A percentile compares a stretch with the other conserved stretches of the same genome.
phyloP scores from a whole-genome alignment of 208 protist species.

The Wallacemonas sp. region DNA sequence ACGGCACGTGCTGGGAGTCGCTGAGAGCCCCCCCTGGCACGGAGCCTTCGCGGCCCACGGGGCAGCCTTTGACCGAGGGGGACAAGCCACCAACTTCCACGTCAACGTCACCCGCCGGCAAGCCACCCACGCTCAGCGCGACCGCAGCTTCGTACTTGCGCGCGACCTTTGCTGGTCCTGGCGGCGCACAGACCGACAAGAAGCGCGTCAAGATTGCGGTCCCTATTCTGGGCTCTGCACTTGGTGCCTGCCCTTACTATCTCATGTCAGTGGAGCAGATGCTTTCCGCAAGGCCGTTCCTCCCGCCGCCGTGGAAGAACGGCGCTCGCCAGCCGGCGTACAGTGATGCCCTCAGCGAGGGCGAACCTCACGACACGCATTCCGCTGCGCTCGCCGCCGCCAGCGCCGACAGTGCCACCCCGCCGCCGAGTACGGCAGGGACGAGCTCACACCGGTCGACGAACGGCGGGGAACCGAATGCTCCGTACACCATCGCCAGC shows the following conservation, averaged over 20 bases:
- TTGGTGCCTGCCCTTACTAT: conserved; percentile 47
- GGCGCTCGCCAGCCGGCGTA: conserved; percentile 5
- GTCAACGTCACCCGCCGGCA: background rate
- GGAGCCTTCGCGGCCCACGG: background rate
- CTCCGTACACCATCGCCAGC: conserved; percentile 18
- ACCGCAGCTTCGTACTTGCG: conserved; percentile 14
- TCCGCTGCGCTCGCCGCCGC: conserved; percentile 17
- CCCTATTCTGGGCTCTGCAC: conserved; percentile 50
- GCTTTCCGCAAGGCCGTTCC: conserved; percentile 36
- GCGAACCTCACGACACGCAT: conserved; percentile 1
- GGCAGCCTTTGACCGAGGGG: background rate
- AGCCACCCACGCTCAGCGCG: background rate
- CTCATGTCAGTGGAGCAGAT: conserved; percentile 50
- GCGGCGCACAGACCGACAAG: background rate
- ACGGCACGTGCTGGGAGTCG: conserved; percentile 56
- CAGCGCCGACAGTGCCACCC: background rate
- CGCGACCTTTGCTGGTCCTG: background rate
- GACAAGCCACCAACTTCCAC: background rate
- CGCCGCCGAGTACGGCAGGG: background rate
- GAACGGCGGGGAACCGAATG: background rate
- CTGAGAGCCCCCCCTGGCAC: conserved; percentile 10
- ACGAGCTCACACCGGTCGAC: no score
- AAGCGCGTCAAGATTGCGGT: conserved; percentile 36
- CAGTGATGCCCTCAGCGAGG: conserved; percentile 7
- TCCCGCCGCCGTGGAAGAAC: conserved; percentile 18